A percentile compares a stretch with the other conserved stretches of the same genome.
Evolutionary conservation across 106 monocot species (phyloP).

Genomic region (Chionographis japonica): DNA sequence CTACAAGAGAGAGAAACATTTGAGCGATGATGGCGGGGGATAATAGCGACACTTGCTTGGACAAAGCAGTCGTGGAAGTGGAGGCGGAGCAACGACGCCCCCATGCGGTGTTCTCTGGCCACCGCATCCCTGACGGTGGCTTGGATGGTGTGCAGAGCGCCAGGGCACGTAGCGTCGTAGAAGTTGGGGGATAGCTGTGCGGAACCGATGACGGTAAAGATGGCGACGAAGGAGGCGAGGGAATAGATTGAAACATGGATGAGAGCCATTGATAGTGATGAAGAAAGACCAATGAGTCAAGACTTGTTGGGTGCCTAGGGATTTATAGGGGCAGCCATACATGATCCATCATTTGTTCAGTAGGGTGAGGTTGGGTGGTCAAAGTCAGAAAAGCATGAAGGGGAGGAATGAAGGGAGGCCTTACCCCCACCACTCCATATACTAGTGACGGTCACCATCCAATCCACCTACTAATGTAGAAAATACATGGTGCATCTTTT

Average conservation of each 20-base stretch:
- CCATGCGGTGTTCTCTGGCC: constrained; percentile 31
- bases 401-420: neutral
- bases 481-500: too few relatives aligned
- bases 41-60: constrained; percentile 20
- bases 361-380: neutral
- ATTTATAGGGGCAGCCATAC: neutral
- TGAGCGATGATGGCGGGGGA: neutral
- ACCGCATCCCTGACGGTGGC: constrained; percentile 25
- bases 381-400: neutral
- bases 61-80: constrained; percentile 53
- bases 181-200: constrained; percentile 41
- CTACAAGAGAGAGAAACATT: neutral
- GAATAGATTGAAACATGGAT: neutral
- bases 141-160: constrained; percentile 21
- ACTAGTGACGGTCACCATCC: constrained; percentile 10
- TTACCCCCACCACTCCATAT: neutral
- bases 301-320: neutral
- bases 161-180: constrained; percentile 40
- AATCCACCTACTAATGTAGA: neutral
- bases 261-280: constrained; percentile 13
- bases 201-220: constrained; percentile 11
- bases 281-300: neutral
- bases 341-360: neutral
- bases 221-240: constrained; percentile 3
- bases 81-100: constrained; percentile 28